Conservation (phyloP, 768 basidiomycete genomes). For the Boletus edulis region DNA sequence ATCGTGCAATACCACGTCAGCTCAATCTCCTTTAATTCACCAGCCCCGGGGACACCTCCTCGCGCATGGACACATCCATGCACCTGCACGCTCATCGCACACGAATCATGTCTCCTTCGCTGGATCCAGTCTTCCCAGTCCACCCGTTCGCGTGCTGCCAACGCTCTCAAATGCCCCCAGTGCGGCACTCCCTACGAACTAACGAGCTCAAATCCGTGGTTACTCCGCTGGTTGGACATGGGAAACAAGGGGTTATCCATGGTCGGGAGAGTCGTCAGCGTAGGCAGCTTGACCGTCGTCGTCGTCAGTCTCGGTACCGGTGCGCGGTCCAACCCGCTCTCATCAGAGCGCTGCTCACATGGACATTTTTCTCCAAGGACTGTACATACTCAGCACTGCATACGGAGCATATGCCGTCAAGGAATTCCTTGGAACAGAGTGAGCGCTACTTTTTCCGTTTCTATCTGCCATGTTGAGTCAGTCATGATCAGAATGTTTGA, state of each 20-base stretch:
- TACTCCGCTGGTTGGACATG: constrained; percentile 48
- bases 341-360: background rate
- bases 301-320: constrained; percentile 60
- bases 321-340: constrained; percentile 31
- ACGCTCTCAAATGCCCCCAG: constrained; percentile 80
- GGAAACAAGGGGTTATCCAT: constrained; percentile 50
- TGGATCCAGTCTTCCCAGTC: constrained; percentile 77
- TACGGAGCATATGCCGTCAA: constrained; percentile 74
- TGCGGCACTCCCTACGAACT: constrained; percentile 67
- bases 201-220: constrained; percentile 57
- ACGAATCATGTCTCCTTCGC: constrained; percentile 73
- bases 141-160: constrained; percentile 47
- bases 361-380: constrained; percentile 30
- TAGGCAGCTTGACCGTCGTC: constrained; percentile 48
- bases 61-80: constrained; percentile 78
- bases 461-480: background rate
- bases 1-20: background rate
- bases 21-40: background rate
- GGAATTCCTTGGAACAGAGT: constrained; percentile 71
- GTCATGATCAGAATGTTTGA: constrained; percentile 52
- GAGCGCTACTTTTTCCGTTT: constrained; percentile 14
- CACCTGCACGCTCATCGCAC: constrained; percentile 75
- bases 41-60: constrained; percentile 48
- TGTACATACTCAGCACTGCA: constrained; percentile 51
- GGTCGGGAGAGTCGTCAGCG: constrained; percentile 51